These are phyloP conservation scores for Solanum etuberosum DNA, from an alignment of 257 asterid species.

Conservation along the genomic window DNA sequence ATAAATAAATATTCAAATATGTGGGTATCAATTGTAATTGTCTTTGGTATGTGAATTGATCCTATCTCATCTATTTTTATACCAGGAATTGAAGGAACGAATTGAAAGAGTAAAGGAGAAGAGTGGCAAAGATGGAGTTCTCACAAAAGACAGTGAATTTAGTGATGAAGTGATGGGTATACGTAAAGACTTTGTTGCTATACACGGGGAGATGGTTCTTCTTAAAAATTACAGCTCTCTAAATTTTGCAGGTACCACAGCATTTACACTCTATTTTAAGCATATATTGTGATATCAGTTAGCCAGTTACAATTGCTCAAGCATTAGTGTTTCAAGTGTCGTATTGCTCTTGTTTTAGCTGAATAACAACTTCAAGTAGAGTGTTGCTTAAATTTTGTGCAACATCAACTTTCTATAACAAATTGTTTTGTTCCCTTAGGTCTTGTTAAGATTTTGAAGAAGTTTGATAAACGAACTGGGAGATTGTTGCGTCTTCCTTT, in stretches of 20 bases:
- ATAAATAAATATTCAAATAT: neutral
- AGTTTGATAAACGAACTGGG: conserved; percentile 87
- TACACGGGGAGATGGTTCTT: conserved; percentile 95
- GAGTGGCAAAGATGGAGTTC: conserved; percentile 18
- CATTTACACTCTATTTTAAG: neutral
- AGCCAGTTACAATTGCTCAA: neutral
- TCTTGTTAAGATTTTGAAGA: conserved; percentile 82
- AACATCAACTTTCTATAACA: neutral
- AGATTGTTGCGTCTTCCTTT: conserved; percentile 60
- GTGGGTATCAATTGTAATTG: neutral
- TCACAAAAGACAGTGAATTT: conserved; percentile 46
- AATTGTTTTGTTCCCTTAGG: conserved; percentile 24
- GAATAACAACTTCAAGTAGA: neutral
- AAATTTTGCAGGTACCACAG: conserved; percentile 71
- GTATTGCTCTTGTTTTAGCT: neutral
- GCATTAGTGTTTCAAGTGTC: neutral
- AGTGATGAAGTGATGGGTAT: conserved; percentile 56
- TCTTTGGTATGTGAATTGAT: neutral
- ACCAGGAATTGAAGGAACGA: conserved; percentile 66
- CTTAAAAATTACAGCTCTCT: conserved; percentile 85
- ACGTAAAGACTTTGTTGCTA: conserved; percentile 68
- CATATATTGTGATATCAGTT: neutral
- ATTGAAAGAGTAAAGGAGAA: conserved; percentile 50
- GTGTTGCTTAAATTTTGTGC: neutral
- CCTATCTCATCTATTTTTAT: neutral